Base-by-base conservation (phyloP, 768 basidiomycete species). In the Sarcomyxa edulis region DNA sequence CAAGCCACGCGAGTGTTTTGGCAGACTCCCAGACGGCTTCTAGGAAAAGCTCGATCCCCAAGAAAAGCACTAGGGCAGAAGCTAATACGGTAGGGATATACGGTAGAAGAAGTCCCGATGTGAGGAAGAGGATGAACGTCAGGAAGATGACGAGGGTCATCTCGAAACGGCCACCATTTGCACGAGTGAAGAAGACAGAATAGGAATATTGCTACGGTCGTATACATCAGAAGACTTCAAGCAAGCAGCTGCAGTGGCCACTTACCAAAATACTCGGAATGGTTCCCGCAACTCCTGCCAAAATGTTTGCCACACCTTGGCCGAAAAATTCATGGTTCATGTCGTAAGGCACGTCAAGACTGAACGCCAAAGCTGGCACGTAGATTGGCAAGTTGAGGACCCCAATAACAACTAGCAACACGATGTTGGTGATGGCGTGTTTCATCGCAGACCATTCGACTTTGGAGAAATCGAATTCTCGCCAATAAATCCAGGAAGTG, bases 271-370 rank as follows among this genome's bases (percentile, higher is more conserved):
- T 38, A 31, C 50, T 54, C 6, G 53, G 53, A 5, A 52, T 35
- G 3, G 47, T 48, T 7, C 53, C 53, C 1, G 40, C 37, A 6
- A 47, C 35, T 10, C 51, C 53, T 4, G 53, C 44, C 2, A 54
- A 23, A n/a, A 54, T 31, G 23, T 54, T 54, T 5, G 41, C 45
- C 7, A 32, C 43, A 6, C 48, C 53, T 38, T 54, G 53, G 1
- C 53, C 53, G 3, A 55, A 7, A 4, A 55, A 41, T 28, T 55
- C 54, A 35, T 51, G 49, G 23, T 55, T 44, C 54, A 53, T 55
- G 38, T 48, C 42, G 35, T 55, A 55, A 1, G 54, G 44, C 9
- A 48, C 32, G 24, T 51, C 50, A 6, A 55, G 41, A 12, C 44
- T 39, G 31, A 55, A 49, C 4, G 49, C 54, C 5, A 53, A 32